phyloP scores from a whole-genome alignment of 208 protist genomes.

The Angomonas deanei region DNA sequence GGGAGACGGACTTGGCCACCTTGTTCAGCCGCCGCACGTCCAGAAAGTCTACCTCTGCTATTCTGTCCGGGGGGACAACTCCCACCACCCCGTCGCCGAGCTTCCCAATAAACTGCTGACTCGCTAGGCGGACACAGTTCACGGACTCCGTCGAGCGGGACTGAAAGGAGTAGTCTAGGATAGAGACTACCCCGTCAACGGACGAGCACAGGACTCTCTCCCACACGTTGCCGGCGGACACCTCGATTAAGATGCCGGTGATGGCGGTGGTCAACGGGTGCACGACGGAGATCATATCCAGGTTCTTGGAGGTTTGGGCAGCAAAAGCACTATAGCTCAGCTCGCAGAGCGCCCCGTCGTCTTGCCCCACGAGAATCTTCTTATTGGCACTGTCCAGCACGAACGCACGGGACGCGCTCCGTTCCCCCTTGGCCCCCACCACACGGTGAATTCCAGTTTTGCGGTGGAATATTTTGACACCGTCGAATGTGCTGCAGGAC shows the following conservation, averaged over 20 bases:
- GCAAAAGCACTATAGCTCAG: constrained; percentile 66
- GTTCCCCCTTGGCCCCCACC: constrained; percentile 15
- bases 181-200: constrained; percentile 30
- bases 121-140: background rate
- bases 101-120: background rate
- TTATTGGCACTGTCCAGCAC: constrained; percentile 53
- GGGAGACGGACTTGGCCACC: background rate
- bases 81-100: background rate
- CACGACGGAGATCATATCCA: constrained; percentile 18
- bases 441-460: constrained; percentile 12
- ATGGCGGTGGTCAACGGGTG: constrained; percentile 32
- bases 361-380: constrained; percentile 44
- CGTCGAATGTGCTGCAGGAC: constrained; percentile 55
- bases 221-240: constrained; percentile 38
- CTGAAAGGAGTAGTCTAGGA: constrained; percentile 27
- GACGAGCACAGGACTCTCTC: constrained; percentile 36
- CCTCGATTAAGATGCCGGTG: constrained; percentile 46
- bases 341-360: constrained; percentile 42
- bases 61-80: background rate
- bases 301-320: constrained; percentile 13
- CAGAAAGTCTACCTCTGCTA: background rate
- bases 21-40: background rate
- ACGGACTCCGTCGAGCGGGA: background rate
- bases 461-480: constrained; percentile 40
- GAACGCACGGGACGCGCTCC: constrained; percentile 14